Conservation (phyloP, 371 early-diverging fungal genomes). For the Mucor ambiguus region DNA sequence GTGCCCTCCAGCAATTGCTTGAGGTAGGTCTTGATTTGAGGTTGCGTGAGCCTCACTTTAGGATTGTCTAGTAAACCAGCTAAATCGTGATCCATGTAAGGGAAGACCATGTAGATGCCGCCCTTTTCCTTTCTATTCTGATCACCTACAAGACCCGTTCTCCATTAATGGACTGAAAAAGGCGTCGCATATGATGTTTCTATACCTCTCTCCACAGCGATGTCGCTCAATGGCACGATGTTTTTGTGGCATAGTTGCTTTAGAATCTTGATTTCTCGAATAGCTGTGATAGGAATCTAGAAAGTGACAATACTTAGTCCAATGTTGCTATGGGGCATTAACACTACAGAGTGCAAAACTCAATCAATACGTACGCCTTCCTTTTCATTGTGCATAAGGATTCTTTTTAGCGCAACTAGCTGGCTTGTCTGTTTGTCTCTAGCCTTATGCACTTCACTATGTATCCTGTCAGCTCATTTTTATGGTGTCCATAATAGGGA, state of each 20-base stretch:
- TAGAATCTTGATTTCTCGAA: slow-evolving; percentile 94
- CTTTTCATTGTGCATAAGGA: slow-evolving; percentile 89
- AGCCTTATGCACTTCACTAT: slow-evolving; percentile 89
- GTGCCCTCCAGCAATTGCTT: slow-evolving; percentile 88
- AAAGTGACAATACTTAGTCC: neutral
- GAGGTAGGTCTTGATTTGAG: slow-evolving; percentile 81
- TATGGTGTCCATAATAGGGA: too few species aligned
- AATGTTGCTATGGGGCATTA: neutral
- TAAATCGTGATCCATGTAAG: slow-evolving; percentile 95
- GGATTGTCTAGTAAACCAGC: slow-evolving; percentile 84
- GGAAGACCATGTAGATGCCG: slow-evolving; percentile 91
- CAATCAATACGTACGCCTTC: slow-evolving; percentile 74
- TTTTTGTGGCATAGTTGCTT: slow-evolving; percentile 83
- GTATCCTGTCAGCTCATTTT: neutral
- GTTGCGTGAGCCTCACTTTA: slow-evolving; percentile 60
- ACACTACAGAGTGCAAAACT: neutral
- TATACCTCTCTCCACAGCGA: slow-evolving; percentile 71
- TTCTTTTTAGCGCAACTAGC: slow-evolving; percentile 88
- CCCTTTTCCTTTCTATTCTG: slow-evolving; percentile 43
- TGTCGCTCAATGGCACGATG: slow-evolving; percentile 83
- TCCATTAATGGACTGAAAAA: neutral
- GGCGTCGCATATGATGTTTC: neutral
- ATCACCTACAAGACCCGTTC: slow-evolving; percentile 18
- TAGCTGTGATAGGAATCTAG: slow-evolving; percentile 92
- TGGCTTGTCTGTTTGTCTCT: slow-evolving; percentile 69